phyloP scores from a whole-genome alignment of 176 grass and related monocot genomes.

The Miscanthus lutarioriparius region DNA sequence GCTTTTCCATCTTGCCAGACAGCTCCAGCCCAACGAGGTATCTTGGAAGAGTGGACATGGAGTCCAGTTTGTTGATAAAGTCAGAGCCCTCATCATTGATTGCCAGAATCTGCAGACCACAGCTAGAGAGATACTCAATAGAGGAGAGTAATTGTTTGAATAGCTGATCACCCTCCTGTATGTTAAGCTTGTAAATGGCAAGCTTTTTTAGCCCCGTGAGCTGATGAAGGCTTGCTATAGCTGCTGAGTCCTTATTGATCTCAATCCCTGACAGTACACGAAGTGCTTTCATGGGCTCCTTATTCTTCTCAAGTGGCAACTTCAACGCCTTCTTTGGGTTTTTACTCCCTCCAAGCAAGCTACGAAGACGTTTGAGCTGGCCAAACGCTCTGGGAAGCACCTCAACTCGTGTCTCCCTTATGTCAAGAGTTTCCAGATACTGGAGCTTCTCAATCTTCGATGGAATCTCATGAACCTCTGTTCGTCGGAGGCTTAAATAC shows the following conservation, averaged over 20 bases:
- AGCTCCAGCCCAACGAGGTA: neutral
- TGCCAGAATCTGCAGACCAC: neutral
- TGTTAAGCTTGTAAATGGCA: conserved; percentile 18
- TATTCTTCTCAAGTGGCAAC: neutral
- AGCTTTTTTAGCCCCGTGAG: conserved; percentile 13
- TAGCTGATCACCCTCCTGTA: neutral
- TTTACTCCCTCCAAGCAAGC: conserved; percentile 26
- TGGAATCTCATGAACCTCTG: neutral
- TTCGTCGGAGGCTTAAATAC: conserved; percentile 17
- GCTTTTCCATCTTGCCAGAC: neutral
- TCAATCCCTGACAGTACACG: conserved; percentile 16
- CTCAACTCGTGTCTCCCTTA: neutral
- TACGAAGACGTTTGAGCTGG: neutral
- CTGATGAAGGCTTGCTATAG: conserved; percentile 8
- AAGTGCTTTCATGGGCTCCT: neutral
- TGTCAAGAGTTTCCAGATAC: conserved; percentile 5
- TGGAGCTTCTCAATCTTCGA: neutral
- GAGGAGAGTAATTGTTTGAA: neutral
- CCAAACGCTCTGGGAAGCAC: neutral
- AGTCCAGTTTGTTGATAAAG: neutral
- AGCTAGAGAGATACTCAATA: conserved; percentile 20
- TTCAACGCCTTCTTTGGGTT: neutral
- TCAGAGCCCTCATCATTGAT: conserved; percentile 4
- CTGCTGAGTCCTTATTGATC: neutral
- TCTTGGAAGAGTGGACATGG: neutral